phyloP scores from a whole-genome alignment of 2,329 filamentous ascomycete genomes.

The Cytospora leucostoma region DNA sequence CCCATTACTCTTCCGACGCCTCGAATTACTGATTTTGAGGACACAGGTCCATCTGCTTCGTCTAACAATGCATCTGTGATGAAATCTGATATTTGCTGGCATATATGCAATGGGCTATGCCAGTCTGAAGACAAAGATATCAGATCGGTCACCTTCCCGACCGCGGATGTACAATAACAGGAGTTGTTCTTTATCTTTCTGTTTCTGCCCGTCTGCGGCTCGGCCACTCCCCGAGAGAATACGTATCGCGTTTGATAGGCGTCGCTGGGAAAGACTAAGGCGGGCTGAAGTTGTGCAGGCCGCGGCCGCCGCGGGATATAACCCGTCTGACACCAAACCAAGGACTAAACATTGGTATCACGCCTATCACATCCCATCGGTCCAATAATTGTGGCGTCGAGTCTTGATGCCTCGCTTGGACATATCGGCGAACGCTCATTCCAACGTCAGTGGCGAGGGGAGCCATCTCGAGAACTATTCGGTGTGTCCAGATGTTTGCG shows the following conservation, averaged over 20 bases:
- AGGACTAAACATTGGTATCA: neutral
- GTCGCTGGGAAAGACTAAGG: constrained; percentile 12
- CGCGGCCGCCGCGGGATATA: neutral
- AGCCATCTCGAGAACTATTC: neutral
- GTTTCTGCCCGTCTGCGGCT: neutral
- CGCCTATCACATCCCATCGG: neutral
- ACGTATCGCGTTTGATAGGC: neutral
- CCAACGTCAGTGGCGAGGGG: neutral
- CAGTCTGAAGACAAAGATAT: neutral
- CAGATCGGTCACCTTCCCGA: neutral
- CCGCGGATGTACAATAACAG: neutral
- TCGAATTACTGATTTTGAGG: too few relatives aligned
- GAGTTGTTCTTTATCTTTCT: too few relatives aligned
- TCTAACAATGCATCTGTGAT: neutral
- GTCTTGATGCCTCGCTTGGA: neutral
- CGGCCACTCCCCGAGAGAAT: neutral
- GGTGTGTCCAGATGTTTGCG: neutral
- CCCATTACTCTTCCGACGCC: too few relatives aligned
- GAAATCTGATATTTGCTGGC: neutral
- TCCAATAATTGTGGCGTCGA: neutral
- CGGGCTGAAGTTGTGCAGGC: constrained; percentile 9
- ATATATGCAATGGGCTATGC: neutral
- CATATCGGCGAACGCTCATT: neutral
- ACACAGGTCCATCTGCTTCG: too few relatives aligned
- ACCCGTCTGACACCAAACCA: neutral